Percentiles rank a stretch among this genome's conserved stretches.
phyloP scores from a whole-genome alignment of 441 rosid genomes.

The Geranium incanum region DNA sequence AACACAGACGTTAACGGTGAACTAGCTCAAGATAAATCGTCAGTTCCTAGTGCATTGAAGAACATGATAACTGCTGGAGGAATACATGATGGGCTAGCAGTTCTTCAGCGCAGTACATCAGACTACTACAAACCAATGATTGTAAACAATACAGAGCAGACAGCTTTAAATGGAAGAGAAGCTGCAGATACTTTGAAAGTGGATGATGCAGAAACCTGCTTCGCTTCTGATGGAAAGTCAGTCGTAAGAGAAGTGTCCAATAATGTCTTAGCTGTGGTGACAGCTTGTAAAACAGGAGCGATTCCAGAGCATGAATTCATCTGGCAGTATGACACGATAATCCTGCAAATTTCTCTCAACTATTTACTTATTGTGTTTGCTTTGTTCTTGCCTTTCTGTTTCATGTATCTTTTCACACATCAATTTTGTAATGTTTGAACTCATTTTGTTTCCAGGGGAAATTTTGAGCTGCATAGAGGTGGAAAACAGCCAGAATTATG shows the following conservation, averaged over 20 bases:
- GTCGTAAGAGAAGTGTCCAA: conserved; percentile 26
- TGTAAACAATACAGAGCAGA: conserved; percentile 35
- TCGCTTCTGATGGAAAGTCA: conserved; percentile 33
- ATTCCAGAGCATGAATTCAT: conserved; percentile 78
- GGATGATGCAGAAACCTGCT: conserved; percentile 27
- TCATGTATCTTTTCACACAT: background rate
- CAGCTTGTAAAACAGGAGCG: conserved; percentile 36
- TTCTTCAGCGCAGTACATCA: conserved; percentile 26
- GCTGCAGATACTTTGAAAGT: conserved; percentile 26
- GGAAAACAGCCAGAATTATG: conserved; percentile 42
- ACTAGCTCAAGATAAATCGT: conserved; percentile 36
- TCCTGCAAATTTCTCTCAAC: conserved; percentile 21
- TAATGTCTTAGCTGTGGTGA: conserved; percentile 24
- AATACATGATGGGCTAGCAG: conserved; percentile 36
- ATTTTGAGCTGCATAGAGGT: conserved; percentile 55
- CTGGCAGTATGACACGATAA: conserved; percentile 65
- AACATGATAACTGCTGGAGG: conserved; percentile 40
- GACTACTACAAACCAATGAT: conserved; percentile 34
- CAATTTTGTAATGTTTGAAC: conserved; percentile 13
- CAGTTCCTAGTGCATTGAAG: conserved; percentile 36
- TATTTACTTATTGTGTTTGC: conserved; percentile 10
- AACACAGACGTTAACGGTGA: conserved; percentile 36
- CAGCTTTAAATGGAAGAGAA: conserved; percentile 29
- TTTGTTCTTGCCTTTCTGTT: conserved; percentile 4
- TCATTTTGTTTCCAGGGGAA: conserved; percentile 45